These are phyloP conservation scores for Ustilago cynodontis DNA, from an alignment of 1,284 basidiomycete species.

Conservation along the genomic window DNA sequence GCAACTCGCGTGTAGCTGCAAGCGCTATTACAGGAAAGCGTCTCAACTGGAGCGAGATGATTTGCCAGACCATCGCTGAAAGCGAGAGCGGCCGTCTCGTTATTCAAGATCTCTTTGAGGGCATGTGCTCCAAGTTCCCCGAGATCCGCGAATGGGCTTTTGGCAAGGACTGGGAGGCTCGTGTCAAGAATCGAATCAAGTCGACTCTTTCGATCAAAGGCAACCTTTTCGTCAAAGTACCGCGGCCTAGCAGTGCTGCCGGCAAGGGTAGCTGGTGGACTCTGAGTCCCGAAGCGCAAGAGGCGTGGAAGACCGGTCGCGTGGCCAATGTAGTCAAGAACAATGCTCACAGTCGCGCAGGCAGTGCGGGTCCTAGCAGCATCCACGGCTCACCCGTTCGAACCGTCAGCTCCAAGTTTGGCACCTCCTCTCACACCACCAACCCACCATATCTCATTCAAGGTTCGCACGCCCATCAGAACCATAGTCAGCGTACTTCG, in stretches of 20 bases:
- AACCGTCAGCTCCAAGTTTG: constrained; percentile 53
- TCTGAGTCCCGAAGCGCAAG: constrained; percentile 63
- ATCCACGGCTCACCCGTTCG: constrained; percentile 54
- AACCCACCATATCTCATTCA: constrained; percentile 54
- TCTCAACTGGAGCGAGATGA: constrained; percentile 69
- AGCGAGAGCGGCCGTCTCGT: constrained; percentile 63
- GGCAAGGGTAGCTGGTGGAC: constrained; percentile 69
- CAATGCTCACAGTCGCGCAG: constrained; percentile 52
- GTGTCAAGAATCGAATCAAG: constrained; percentile 69
- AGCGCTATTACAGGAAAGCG: constrained; percentile 63
- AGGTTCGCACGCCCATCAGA: constrained; percentile 44
- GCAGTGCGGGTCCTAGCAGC: constrained; percentile 55
- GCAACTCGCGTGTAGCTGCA: constrained; percentile 58
- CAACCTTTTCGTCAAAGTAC: constrained; percentile 67
- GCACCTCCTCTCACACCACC: constrained; percentile 34
- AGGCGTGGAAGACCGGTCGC: constrained; percentile 64
- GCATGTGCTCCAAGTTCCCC: constrained; percentile 66
- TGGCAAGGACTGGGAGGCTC: constrained; percentile 67
- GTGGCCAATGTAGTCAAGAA: constrained; percentile 63
- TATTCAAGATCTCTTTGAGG: constrained; percentile 67
- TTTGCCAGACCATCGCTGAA: constrained; percentile 66
- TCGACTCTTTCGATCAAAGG: constrained; percentile 68
- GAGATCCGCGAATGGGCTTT: constrained; percentile 67
- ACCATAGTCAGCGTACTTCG: constrained; percentile 52
- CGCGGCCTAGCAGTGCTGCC: constrained; percentile 60